phyloP scores from a whole-genome alignment of 805 yeast genomes.

The Kuraishia molischiana region DNA sequence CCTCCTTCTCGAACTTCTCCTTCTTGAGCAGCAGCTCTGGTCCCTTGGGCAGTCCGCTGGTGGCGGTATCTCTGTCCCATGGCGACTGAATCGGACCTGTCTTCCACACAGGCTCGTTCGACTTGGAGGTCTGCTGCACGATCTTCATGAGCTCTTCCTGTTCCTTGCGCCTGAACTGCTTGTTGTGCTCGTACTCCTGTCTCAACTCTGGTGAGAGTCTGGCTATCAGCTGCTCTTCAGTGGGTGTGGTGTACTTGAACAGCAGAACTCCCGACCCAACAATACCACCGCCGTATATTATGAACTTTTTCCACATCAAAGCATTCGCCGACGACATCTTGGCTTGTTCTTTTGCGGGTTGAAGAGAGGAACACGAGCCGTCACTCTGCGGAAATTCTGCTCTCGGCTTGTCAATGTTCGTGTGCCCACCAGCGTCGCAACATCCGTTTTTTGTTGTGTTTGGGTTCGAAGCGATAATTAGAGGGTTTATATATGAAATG shows the following conservation, averaged over 20 bases:
- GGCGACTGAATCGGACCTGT: conserved; percentile 65
- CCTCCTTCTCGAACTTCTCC: conserved; percentile 35
- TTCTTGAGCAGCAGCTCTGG: conserved; percentile 27
- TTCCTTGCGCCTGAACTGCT: conserved; percentile 52
- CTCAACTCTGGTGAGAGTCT: conserved; percentile 76
- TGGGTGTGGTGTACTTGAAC: conserved; percentile 70
- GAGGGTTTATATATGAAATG: too few species aligned
- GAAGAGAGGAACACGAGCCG: too few species aligned
- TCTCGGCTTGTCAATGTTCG: too few species aligned
- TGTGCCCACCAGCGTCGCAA: too few species aligned
- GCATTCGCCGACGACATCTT: conserved; percentile 5
- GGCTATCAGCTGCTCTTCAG: conserved; percentile 71
- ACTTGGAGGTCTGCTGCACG: conserved; percentile 50
- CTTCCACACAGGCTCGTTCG: conserved; percentile 77
- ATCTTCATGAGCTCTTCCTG: conserved; percentile 63
- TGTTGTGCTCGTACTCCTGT: conserved; percentile 61
- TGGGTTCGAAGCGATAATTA: too few species aligned
- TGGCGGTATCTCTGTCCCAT: conserved; percentile 38
- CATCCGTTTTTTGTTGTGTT: too few species aligned
- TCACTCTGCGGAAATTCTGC: too few species aligned
- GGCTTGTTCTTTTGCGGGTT: too few species aligned
- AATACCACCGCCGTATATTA: conserved; percentile 49
- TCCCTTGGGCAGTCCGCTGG: conserved; percentile 20
- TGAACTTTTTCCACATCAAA: conserved; percentile 17
- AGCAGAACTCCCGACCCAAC: conserved; percentile 65